phyloP scores from a whole-genome alignment of 78 protist species.

The Goniomonas avonlea region DNA sequence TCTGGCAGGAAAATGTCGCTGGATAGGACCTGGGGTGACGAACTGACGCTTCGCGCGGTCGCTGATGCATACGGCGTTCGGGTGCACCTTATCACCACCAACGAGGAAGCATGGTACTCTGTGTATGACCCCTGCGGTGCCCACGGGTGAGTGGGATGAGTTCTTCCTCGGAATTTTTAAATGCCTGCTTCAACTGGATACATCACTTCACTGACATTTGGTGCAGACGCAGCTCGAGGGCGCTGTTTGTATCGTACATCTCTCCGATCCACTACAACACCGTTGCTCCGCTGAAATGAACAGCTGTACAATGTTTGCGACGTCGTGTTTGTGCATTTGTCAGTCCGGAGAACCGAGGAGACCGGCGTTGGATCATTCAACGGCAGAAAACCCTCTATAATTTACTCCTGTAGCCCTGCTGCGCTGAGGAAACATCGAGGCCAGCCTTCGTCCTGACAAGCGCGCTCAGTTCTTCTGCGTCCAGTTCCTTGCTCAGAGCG shows the following conservation, averaged over 20 bases:
- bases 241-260: conserved; percentile 4
- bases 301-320: too few species aligned
- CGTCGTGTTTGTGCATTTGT: too few species aligned
- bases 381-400: too few species aligned
- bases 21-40: conserved; percentile 25
- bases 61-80: neutral
- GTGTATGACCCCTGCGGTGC: neutral
- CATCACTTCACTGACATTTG: neutral
- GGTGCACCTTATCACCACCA: conserved; percentile 3
- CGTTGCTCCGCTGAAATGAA: too few species aligned
- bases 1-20: neutral
- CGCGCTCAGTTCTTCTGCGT: too few species aligned
- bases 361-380: too few species aligned
- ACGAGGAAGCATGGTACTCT: neutral
- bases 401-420: too few species aligned
- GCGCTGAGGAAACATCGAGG: too few species aligned
- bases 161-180: neutral
- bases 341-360: too few species aligned
- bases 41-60: conserved; percentile 32
- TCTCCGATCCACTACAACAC: conserved; percentile 33
- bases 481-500: too few species aligned
- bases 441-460: too few species aligned
- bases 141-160: neutral
- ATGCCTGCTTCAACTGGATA: neutral
- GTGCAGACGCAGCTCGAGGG: neutral